Evolutionary conservation across 1,139 yeast species (phyloP).

Genomic region (Kodamaea ohmeri): DNA sequence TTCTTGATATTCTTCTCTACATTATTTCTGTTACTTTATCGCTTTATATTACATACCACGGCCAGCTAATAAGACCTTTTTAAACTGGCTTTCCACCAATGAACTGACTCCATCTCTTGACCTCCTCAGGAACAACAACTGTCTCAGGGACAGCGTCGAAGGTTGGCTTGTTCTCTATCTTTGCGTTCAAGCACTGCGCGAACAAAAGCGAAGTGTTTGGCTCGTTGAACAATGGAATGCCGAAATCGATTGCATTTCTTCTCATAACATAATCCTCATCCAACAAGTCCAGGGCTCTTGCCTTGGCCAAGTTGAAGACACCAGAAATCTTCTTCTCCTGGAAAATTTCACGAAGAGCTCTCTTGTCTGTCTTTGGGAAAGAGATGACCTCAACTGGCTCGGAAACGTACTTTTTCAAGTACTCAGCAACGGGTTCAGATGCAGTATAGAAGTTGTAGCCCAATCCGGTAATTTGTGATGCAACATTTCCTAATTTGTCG

Average conservation of each 20-base stretch:
- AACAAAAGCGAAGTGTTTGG: constrained; percentile 89
- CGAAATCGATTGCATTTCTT: constrained; percentile 98
- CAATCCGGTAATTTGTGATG: constrained; percentile 61
- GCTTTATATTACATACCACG: constrained; percentile 1
- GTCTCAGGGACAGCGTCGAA: constrained; percentile 42
- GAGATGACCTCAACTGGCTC: constrained; percentile 66
- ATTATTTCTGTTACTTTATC: background rate
- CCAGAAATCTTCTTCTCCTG: constrained; percentile 78
- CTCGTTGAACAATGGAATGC: constrained; percentile 92
- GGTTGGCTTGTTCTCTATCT: constrained; percentile 56
- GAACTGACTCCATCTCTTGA: constrained; percentile 93
- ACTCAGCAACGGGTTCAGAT: constrained; percentile 64
- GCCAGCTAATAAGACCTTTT: constrained; percentile 1
- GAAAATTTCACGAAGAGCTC: constrained; percentile 90
- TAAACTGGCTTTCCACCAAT: constrained; percentile 88
- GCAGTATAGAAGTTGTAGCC: constrained; percentile 86
- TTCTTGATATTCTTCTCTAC: too few relatives aligned
- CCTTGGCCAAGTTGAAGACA: constrained; percentile 87
- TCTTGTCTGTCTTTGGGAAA: constrained; percentile 90
- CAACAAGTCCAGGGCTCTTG: constrained; percentile 78
- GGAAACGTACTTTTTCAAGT: constrained; percentile 51
- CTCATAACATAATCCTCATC: constrained; percentile 97
- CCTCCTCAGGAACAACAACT: constrained; percentile 75
- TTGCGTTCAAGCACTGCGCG: constrained; percentile 76
- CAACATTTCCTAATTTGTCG: constrained; percentile 71